Percentiles rank a stretch among this genome's conserved stretches.
Conservation (phyloP, 257 asterid species). For the Salvia rosmarinus region DNA sequence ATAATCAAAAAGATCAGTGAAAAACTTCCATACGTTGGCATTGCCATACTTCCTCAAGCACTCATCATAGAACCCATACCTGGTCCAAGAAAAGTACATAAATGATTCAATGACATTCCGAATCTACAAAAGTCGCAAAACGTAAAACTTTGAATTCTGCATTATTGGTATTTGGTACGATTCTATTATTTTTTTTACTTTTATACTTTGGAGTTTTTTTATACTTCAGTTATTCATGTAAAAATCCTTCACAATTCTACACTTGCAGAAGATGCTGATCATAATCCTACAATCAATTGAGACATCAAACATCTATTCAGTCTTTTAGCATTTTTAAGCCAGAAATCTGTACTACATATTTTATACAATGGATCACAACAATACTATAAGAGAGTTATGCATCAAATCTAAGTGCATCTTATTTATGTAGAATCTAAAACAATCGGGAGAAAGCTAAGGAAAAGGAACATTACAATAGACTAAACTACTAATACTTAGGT, state of each 20-base stretch:
- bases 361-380: not conserved
- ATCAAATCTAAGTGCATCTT: conserved; percentile 4
- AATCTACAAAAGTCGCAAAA: conserved; percentile 8
- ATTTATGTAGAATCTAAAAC: not conserved
- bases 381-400: not conserved
- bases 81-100: conserved; percentile 44
- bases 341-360: not conserved
- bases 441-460: not conserved
- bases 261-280: not conserved
- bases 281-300: not conserved
- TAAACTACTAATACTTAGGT: not conserved
- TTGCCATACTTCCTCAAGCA: conserved; percentile 98
- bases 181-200: not conserved
- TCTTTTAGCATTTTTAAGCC: not conserved
- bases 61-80: conserved; percentile 96
- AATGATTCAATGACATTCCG: conserved; percentile 27
- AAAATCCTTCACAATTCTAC: not conserved
- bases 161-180: not conserved
- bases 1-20: conserved; percentile 95
- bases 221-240: not conserved
- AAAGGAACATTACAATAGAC: not conserved
- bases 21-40: conserved; percentile 95
- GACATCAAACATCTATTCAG: not conserved
- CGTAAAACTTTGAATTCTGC: not conserved
- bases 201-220: not conserved